Conservation (phyloP, 306 rosid genomes). For the Corylus avellana region DNA sequence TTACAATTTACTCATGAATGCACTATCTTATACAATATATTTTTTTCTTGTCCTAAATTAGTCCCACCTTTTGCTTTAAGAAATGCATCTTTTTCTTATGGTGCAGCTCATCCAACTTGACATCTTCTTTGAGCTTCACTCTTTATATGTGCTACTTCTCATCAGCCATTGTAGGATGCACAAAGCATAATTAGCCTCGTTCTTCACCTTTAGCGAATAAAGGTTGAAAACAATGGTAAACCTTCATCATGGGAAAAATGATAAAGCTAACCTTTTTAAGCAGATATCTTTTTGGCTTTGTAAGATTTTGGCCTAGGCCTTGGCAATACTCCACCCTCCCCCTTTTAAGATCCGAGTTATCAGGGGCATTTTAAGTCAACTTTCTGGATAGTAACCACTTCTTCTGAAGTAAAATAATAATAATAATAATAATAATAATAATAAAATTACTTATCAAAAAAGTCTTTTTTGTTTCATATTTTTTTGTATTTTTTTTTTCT, state of each 20-base stretch:
- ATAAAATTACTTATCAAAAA: no score
- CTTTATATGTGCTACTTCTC: not conserved
- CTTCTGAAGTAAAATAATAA: not conserved
- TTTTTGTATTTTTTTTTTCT: not conserved
- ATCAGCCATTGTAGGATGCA: not conserved
- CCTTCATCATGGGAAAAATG: no score
- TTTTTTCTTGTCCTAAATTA: not conserved
- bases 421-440: no score
- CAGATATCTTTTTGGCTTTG: not conserved
- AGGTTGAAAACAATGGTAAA: no score
- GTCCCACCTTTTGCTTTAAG: not conserved
- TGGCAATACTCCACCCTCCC: not conserved
- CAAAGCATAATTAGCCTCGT: not conserved
- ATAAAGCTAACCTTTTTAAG: no score
- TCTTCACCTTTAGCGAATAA: not conserved
- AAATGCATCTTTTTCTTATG: not conserved
- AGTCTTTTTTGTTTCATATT: no score
- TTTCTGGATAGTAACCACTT: not conserved
- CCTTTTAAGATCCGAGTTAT: not conserved
- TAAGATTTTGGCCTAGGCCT: not conserved
- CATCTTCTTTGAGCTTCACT: not conserved
- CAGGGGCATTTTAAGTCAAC: not conserved
- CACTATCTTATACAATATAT: no score
- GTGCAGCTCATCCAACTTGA: not conserved
- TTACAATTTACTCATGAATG: not conserved